A percentile compares a stretch with the other conserved stretches of the same genome.
These are phyloP conservation scores for Teratosphaeria gauchensis DNA, from an alignment of 2,329 filamentous ascomycete species.

Conservation along the genomic window DNA sequence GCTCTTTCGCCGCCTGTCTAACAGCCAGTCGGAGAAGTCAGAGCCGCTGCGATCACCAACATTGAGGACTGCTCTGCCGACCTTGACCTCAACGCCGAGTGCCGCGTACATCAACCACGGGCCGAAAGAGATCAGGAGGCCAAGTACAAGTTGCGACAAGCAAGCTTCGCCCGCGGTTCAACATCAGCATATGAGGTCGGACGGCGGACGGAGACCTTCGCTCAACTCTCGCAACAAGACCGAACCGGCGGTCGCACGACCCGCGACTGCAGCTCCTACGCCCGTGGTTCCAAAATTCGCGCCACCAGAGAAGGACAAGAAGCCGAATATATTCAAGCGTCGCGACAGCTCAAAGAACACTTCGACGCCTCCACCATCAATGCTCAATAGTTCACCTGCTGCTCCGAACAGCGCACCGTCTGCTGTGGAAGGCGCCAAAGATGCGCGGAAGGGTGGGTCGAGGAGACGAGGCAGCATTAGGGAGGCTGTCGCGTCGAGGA, in stretches of 20 bases:
- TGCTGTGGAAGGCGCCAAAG: background rate
- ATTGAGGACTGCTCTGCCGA: constrained; percentile 14
- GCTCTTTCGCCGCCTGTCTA: constrained; percentile 25
- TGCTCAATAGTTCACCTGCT: background rate
- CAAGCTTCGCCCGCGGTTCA: background rate
- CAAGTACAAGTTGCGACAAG: constrained; percentile 4
- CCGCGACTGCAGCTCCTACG: background rate
- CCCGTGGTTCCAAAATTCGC: background rate
- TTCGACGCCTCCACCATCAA: background rate
- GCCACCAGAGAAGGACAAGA: background rate
- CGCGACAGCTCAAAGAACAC: constrained; percentile 4
- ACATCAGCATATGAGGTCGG: background rate
- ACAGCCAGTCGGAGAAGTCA: constrained; percentile 9
- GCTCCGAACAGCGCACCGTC: background rate
- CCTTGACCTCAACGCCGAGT: constrained; percentile 13
- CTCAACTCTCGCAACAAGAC: constrained; percentile 2
- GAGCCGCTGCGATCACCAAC: constrained; percentile 2
- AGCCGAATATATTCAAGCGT: constrained; percentile 6
- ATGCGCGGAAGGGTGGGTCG: background rate
- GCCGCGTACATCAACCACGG: constrained; percentile 9
- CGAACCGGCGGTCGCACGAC: background rate
- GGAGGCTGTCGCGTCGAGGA: constrained; percentile 6
- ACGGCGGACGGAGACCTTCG: constrained; percentile 1
- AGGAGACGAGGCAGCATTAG: constrained; percentile 9
- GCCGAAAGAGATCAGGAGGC: constrained; percentile 6